Evolutionary conservation across 495 filamentous ascomycete species (phyloP).

Genomic region (Melanomma pulvis-pyrius): DNA sequence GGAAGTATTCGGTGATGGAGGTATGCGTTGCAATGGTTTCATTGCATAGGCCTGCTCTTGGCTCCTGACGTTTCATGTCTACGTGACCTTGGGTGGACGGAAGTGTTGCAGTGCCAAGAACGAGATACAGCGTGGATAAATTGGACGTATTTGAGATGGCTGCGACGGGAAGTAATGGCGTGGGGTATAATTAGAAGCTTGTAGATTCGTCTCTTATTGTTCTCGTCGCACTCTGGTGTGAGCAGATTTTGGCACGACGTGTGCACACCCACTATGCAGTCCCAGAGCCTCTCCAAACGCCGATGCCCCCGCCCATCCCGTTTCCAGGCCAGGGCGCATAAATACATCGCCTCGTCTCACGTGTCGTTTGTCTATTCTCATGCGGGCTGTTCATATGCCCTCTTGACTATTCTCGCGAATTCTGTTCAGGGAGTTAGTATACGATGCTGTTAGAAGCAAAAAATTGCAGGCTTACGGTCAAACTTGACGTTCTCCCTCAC

Average conservation of each 20-base stretch:
- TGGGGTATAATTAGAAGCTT: neutral
- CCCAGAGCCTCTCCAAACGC: neutral
- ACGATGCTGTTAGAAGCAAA: neutral
- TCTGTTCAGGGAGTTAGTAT: constrained; percentile 46
- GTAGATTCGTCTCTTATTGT: neutral
- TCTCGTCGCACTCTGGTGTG: neutral
- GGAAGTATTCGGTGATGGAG: neutral
- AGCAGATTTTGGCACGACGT: neutral
- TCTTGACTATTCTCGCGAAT: constrained; percentile 75
- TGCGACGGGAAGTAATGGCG: neutral
- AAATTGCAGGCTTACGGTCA: constrained; percentile 59
- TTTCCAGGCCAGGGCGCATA: neutral
- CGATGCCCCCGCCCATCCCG: neutral
- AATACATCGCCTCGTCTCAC: neutral
- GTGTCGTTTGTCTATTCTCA: constrained; percentile 17
- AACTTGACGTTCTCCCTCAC: constrained; percentile 96
- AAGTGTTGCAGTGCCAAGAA: no score
- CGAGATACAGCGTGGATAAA: no score
- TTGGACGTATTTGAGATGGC: no score
- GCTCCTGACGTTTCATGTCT: no score
- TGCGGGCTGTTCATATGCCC: constrained; percentile 88
- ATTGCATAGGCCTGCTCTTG: no score
- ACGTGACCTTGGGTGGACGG: no score
- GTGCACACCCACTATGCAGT: neutral
- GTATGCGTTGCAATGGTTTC: neutral